Conservation (phyloP, 306 rosid species). For the Macrotyloma uniflorum region DNA sequence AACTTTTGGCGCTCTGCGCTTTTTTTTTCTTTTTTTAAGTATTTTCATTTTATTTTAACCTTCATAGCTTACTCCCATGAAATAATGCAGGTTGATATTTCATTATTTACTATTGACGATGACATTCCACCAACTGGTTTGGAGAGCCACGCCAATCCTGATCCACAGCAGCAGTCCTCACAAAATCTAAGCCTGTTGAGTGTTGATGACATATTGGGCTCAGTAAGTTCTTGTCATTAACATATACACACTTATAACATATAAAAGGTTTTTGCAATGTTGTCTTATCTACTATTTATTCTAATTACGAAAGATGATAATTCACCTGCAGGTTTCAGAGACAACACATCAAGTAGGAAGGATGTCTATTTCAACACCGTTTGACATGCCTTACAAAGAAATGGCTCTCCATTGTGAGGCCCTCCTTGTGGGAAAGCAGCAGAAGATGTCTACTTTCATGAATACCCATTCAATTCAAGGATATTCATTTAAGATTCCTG, state of each 20-base stretch:
- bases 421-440: conserved; percentile 72
- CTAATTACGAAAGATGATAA: neutral
- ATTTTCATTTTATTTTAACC: conserved; percentile 23
- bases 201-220: conserved; percentile 72
- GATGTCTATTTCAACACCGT: conserved; percentile 60
- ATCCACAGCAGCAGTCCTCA: conserved; percentile 28
- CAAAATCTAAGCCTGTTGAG: conserved; percentile 59
- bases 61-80: conserved; percentile 17
- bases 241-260: neutral
- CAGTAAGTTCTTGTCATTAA: conserved; percentile 53
- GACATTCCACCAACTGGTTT: conserved; percentile 44
- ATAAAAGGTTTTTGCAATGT: neutral
- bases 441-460: conserved; percentile 67
- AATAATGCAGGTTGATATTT: conserved; percentile 61
- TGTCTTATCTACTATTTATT: neutral
- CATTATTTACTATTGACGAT: conserved; percentile 62
- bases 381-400: conserved; percentile 76
- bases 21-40: neutral
- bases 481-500: conserved; percentile 41
- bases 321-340: conserved; percentile 58
- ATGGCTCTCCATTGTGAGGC: conserved; percentile 87
- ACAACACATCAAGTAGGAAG: conserved; percentile 72
- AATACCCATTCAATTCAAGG: conserved; percentile 44
- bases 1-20: conserved; percentile 16
- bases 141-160: conserved; percentile 48